Conservation (phyloP, 2,329 filamentous ascomycete genomes). For the Arthrobotrys sinensis region DNA sequence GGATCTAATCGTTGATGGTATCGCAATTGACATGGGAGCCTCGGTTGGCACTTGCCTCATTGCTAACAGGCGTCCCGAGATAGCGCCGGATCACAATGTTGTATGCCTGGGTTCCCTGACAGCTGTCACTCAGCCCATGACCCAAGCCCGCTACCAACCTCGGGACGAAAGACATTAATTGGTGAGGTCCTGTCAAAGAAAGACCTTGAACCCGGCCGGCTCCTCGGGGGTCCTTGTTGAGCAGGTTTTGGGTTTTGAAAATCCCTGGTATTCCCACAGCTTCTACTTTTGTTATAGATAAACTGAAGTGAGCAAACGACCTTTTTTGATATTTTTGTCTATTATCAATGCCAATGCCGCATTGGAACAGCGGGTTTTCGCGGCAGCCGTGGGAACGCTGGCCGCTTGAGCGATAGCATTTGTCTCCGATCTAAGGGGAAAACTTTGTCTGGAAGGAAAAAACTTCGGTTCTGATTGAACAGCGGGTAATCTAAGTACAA, state of each 20-base stretch:
- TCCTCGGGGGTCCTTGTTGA: slow-evolving; percentile 17
- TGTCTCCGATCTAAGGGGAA: slow-evolving; percentile 14
- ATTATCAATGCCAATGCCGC: slow-evolving; percentile 37
- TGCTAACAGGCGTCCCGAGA: slow-evolving; percentile 34
- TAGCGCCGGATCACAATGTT: neutral
- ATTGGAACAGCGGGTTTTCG: slow-evolving; percentile 36
- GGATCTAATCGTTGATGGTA: slow-evolving; percentile 56
- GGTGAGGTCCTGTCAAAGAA: slow-evolving; percentile 14
- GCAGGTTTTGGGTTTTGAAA: slow-evolving; percentile 36
- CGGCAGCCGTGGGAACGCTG: slow-evolving; percentile 14
- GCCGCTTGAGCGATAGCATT: slow-evolving; percentile 13
- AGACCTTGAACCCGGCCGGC: slow-evolving; percentile 17
- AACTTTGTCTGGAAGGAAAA: neutral
- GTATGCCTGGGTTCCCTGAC: slow-evolving; percentile 4
- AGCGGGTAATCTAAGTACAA: slow-evolving; percentile 20
- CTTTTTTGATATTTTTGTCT: slow-evolving; percentile 5
- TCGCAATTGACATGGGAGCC: slow-evolving; percentile 25
- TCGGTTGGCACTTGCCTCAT: slow-evolving; percentile 47
- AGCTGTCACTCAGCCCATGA: slow-evolving; percentile 26
- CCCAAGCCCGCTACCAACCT: slow-evolving; percentile 37
- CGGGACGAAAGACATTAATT: slow-evolving; percentile 39
- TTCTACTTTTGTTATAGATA: slow-evolving; percentile 44
- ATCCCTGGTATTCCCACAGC: slow-evolving; percentile 16
- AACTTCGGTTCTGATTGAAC: neutral
- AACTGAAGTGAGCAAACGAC: slow-evolving; percentile 14